Conservation (phyloP, 148 eudicot species). For the Vaccinium darrowii region DNA sequence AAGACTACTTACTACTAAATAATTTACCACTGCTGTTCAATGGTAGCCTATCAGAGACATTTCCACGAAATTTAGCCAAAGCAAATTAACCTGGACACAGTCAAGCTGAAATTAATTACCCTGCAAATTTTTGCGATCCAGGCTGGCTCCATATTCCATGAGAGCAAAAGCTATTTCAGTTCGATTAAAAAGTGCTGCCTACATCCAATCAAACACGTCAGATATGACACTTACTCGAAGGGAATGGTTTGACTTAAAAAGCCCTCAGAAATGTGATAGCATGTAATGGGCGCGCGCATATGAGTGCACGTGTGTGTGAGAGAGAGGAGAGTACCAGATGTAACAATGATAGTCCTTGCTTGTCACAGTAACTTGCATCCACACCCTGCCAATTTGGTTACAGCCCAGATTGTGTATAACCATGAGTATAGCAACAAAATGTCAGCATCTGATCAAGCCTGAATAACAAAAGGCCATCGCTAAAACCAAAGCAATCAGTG, state of each 20-base stretch:
- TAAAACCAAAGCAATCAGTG: constrained; percentile 3
- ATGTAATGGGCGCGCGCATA: not conserved
- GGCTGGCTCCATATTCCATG: constrained; percentile 64
- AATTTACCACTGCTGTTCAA: not conserved
- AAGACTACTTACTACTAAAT: not conserved
- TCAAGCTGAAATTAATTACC: constrained; percentile 30
- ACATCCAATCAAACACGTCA: constrained; percentile 11
- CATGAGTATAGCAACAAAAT: not conserved
- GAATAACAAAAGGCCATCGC: not conserved
- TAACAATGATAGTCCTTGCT: constrained; percentile 65
- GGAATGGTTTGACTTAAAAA: not conserved
- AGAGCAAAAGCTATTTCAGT: constrained; percentile 61
- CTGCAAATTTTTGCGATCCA: constrained; percentile 60
- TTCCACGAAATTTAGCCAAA: not conserved
- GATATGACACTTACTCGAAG: not conserved
- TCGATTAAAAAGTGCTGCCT: constrained; percentile 72
- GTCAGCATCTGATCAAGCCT: not conserved
- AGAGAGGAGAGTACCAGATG: constrained; percentile 48
- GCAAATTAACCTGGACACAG: not conserved
- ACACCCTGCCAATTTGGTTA: constrained; percentile 49
- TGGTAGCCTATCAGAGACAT: not conserved
- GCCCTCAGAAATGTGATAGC: not conserved
- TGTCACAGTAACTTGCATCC: constrained; percentile 68
- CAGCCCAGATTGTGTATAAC: constrained; percentile 14
- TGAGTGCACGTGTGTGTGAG: not conserved